Evolutionary conservation across 306 rosid genomes (phyloP), one percentile per base, ranked within the genome.

Genomic region (Medicago ruthenica): DNA sequence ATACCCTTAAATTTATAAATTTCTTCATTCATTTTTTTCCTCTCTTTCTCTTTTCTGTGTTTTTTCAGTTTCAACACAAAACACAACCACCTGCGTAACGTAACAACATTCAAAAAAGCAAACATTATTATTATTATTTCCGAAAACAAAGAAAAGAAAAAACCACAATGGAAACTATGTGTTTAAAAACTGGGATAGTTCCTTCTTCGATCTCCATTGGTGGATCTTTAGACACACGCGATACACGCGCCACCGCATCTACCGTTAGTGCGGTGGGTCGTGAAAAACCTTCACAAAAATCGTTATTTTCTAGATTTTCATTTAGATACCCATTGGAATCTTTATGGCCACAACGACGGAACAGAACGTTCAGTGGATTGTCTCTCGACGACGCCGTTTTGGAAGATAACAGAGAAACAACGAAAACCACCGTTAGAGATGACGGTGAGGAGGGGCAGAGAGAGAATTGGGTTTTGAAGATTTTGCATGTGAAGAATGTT

Each of bases 381-480:
- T 86, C 96, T 55, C 76, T 89, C 4, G 93, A 89, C 87, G 95
- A 92, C 72, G 88, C 92, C 81, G 88, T 86, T 44, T 78, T 81
- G 83, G 82, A 61, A 31, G 90, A 85, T 51, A 61, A 77, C 27
- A 70, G 63, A 13, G 93, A 66, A 55, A 83, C 53, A 60, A 83
- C 53, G 14, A 73, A 67, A 2, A 6, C 41, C 7, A 74, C 60
- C 9, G 74, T 60, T 21, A 21, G 67, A 36, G 85, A 80, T 12
- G 89, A 78, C 21, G 72, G 58, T 10, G 76, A 75, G 5, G 94
- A 77, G 51, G 81, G 20, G 39, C 82, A 63, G n/a, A 81, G 53
- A 11, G 89, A 36, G 17, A 90, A 89, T 67, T 95, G 97, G 99
- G 88, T 92, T 55, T 82, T 90, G 76, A 95, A 90, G 85, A 92